Conservation (phyloP, 139 green algal species). For the Astrephomene gubernaculifera region DNA sequence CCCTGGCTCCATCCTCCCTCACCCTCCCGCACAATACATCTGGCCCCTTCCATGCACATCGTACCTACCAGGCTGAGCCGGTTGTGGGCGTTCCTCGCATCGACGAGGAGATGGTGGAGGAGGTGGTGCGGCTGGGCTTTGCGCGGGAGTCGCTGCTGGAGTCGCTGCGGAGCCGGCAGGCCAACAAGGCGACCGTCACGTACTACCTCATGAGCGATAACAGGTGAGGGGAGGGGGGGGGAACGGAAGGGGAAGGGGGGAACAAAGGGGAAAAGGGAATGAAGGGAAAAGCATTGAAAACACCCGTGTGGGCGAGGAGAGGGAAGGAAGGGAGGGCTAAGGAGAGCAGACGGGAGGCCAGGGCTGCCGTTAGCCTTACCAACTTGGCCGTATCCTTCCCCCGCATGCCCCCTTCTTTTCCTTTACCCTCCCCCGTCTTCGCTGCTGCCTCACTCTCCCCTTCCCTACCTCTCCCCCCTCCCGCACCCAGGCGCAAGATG, state of each 20-base stretch:
- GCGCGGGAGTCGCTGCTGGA: conserved; percentile 77
- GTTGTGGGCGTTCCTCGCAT: conserved; percentile 60
- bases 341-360: no score
- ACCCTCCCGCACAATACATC: not conserved
- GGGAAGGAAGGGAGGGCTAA: no score
- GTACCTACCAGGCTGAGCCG: conserved; percentile 66
- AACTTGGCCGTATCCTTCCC: no score
- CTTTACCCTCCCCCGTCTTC: no score
- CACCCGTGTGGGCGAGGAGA: no score
- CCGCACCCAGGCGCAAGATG: conserved; percentile 58
- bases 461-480: no score
- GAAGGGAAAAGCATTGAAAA: not conserved
- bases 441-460: no score
- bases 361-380: no score
- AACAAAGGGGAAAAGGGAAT: not conserved
- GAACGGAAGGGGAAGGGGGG: not conserved
- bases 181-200: conserved; percentile 97
- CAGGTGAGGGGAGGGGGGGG: conserved; percentile 38
- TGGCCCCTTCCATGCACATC: not conserved
- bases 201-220: conserved; percentile 97
- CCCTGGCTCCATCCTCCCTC: not conserved
- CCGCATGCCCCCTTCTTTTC: no score
- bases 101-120: conserved; percentile 86
- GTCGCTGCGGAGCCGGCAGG: conserved; percentile 71
- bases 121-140: conserved; percentile 91